Percentiles rank a stretch among this genome's conserved stretches.
phyloP scores from a whole-genome alignment of 345 rosid genomes.

The Kandelia obovata region DNA sequence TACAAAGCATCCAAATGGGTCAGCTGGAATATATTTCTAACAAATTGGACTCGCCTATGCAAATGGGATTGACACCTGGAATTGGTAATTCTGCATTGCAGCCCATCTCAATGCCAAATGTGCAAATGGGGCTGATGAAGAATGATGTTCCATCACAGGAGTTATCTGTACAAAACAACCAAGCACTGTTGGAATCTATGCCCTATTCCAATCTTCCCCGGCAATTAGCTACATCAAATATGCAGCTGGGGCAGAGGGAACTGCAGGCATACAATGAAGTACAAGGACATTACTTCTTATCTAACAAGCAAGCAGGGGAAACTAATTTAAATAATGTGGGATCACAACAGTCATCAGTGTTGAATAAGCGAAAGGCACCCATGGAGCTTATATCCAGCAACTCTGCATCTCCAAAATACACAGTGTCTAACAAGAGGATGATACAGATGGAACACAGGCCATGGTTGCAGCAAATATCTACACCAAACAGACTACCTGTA shows the following conservation, averaged over 20 bases:
- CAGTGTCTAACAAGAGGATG: slow-evolving; percentile 49
- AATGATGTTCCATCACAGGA: slow-evolving; percentile 24
- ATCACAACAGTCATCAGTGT: slow-evolving; percentile 33
- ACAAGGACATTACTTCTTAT: slow-evolving; percentile 29
- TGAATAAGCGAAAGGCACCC: slow-evolving; percentile 57
- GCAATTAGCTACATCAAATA: slow-evolving; percentile 20
- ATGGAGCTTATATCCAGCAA: slow-evolving; percentile 33
- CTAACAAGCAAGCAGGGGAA: slow-evolving; percentile 29
- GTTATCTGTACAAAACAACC: slow-evolving; percentile 24
- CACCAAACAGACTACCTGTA: slow-evolving; percentile 26
- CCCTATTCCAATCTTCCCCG: slow-evolving; percentile 17
- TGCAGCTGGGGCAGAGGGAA: slow-evolving; percentile 23
- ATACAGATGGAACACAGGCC: slow-evolving; percentile 67
- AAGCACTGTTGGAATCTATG: slow-evolving; percentile 20
- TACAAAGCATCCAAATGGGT: slow-evolving; percentile 38
- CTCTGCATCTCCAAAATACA: slow-evolving; percentile 30
- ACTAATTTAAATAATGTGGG: slow-evolving; percentile 27
- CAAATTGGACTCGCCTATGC: slow-evolving; percentile 33
- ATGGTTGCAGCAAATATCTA: slow-evolving; percentile 61
- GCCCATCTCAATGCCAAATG: slow-evolving; percentile 22
- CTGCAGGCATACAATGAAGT: slow-evolving; percentile 21
- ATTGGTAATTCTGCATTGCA: slow-evolving; percentile 14
- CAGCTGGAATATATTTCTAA: slow-evolving; percentile 41
- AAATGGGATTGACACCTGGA: slow-evolving; percentile 15
- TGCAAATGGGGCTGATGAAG: slow-evolving; percentile 36